phyloP scores from a whole-genome alignment of 352 stramenopile genomes.

The Peronosclerospora sorghi region DNA sequence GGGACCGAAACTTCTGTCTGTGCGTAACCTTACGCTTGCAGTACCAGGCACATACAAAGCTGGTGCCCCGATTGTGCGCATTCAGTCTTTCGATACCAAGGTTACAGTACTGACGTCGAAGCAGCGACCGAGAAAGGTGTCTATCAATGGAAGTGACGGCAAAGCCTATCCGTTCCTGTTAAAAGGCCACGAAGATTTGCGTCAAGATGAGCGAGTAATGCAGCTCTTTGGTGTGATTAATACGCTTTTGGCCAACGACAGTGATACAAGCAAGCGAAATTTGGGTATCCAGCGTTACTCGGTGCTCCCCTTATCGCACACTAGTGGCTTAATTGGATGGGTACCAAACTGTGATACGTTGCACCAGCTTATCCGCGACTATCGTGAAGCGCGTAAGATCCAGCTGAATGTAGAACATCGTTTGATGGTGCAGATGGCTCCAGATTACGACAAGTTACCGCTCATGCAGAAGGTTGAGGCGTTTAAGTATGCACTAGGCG shows the following conservation, averaged over 20 bases:
- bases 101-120: conserved; percentile 97
- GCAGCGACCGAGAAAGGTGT: conserved; percentile 92
- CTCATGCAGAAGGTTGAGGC: conserved; percentile 98
- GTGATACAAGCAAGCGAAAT: conserved; percentile 93
- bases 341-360: conserved; percentile 97
- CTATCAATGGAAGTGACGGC: conserved; percentile 92
- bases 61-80: conserved; percentile 56
- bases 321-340: conserved; percentile 96
- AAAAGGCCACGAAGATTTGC: conserved; percentile 98
- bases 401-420: conserved; percentile 92
- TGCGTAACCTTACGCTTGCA: conserved; percentile 89
- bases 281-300: conserved; percentile 96
- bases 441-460: conserved; percentile 94
- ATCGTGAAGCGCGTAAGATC: conserved; percentile 85
- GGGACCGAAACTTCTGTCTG: conserved; percentile 87
- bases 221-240: conserved; percentile 99
- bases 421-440: conserved; percentile 78
- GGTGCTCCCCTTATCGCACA: conserved; percentile 97
- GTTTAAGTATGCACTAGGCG: conserved; percentile 89
- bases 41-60: conserved; percentile 89
- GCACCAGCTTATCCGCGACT: conserved; percentile 94
- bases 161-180: conserved; percentile 98
- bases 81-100: conserved; percentile 83
- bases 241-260: conserved; percentile 93
- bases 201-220: conserved; percentile 99